These are phyloP conservation scores for Claviceps maximensis DNA, from an alignment of 2,329 filamentous ascomycete genomes.

Conservation along the genomic window DNA sequence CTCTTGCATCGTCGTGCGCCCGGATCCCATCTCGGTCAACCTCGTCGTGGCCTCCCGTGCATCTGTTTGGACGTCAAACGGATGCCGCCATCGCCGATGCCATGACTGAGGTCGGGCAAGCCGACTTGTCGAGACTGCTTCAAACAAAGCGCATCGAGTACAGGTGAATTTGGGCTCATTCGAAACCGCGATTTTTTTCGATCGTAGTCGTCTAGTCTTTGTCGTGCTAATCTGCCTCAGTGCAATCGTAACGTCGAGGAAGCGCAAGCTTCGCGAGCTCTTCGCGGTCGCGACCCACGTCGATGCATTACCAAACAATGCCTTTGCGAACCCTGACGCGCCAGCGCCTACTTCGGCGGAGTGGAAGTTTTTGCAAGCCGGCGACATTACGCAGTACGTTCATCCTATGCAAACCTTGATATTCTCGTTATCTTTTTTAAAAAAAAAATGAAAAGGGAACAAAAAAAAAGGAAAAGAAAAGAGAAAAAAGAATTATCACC, in stretches of 20 bases:
- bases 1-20: conserved; percentile 18
- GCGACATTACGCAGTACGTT: conserved; percentile 48
- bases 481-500: neutral
- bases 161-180: conserved; percentile 36
- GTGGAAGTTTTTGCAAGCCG: conserved; percentile 41
- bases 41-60: conserved; percentile 17
- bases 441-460: too few species aligned
- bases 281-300: conserved; percentile 65
- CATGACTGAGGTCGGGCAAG: conserved; percentile 58
- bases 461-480: neutral
- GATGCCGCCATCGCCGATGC: conserved; percentile 56
- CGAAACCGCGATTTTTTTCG: conserved; percentile 37
- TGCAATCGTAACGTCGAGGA: conserved; percentile 68
- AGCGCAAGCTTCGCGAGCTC: conserved; percentile 81
- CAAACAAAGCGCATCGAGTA: conserved; percentile 50
- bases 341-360: conserved; percentile 37
- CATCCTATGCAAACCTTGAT: conserved; percentile 5
- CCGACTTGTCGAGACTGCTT: conserved; percentile 53
- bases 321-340: conserved; percentile 44
- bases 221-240: conserved; percentile 35
- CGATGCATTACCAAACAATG: conserved; percentile 45
- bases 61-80: conserved; percentile 53
- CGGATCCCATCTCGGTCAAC: conserved; percentile 17
- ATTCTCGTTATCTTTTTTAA: conserved; percentile 2
- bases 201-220: conserved; percentile 32